Percentiles rank a stretch among this genome's conserved stretches.
phyloP scores from a whole-genome alignment of 805 yeast species.

The Saccharomycopsis sp. region DNA sequence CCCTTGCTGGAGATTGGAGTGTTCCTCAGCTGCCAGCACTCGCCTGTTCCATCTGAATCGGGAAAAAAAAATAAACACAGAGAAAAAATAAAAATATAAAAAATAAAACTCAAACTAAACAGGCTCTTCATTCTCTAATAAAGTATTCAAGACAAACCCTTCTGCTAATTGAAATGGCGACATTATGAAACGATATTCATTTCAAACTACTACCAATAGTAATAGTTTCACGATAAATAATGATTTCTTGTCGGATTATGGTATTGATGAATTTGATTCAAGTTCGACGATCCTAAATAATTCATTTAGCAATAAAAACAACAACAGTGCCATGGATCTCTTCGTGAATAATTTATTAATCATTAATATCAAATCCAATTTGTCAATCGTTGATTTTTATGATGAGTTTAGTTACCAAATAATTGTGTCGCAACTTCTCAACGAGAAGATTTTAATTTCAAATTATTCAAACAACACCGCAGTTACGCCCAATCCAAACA shows the following conservation, averaged over 20 bases:
- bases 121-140: no score
- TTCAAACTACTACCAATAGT: not conserved
- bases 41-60: no score
- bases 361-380: not conserved
- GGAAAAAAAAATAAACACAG: not conserved
- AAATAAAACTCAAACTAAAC: no score
- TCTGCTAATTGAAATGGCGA: no score
- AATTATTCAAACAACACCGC: not conserved
- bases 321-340: not conserved
- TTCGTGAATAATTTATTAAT: not conserved
- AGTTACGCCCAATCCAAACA: not conserved
- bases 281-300: no score
- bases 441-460: slow-evolving; percentile 9
- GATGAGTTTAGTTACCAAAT: slow-evolving; percentile 16
- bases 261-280: slow-evolving; percentile 3
- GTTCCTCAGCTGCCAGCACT: no score
- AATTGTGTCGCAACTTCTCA: slow-evolving; percentile 15
- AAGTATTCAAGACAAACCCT: no score
- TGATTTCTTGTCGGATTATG: slow-evolving; percentile 11
- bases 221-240: slow-evolving; percentile 1
- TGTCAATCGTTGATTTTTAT: slow-evolving; percentile 2
- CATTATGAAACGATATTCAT: not conserved
- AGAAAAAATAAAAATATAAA: not conserved
- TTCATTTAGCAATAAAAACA: not conserved
- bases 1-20: no score